These are phyloP conservation scores for Eragrostis curvula DNA, from an alignment of 176 grass and related monocot species.

Conservation along the genomic window DNA sequence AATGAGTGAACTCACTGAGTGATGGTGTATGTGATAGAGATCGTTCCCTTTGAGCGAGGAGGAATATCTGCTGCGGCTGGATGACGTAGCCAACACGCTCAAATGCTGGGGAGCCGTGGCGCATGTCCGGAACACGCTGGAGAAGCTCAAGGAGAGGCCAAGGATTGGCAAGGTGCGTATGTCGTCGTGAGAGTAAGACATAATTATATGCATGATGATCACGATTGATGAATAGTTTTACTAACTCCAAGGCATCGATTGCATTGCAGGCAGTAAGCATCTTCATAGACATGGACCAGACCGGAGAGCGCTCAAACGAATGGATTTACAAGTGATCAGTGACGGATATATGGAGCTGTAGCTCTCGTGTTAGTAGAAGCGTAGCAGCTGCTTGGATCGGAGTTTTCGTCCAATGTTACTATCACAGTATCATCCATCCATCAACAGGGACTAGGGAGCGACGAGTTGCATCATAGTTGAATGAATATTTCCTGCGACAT, in stretches of 20 bases:
- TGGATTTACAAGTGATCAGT: slow-evolving; percentile 94
- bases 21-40: slow-evolving; percentile 19
- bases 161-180: slow-evolving; percentile 93
- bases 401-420: too few relatives aligned
- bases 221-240: background rate
- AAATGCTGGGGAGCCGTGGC: slow-evolving; percentile 97
- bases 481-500: too few relatives aligned
- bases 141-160: slow-evolving; percentile 84
- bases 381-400: too few relatives aligned
- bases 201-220: too few relatives aligned
- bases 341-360: too few relatives aligned
- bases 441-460: too few relatives aligned
- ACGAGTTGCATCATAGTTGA: too few relatives aligned
- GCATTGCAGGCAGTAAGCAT: slow-evolving; percentile 84
- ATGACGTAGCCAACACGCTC: slow-evolving; percentile 81
- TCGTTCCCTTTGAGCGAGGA: slow-evolving; percentile 97
- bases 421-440: too few relatives aligned
- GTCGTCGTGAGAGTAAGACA: too few relatives aligned
- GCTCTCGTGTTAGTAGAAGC: too few relatives aligned
- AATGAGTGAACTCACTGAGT: too few relatives aligned
- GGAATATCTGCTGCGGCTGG: slow-evolving; percentile 93
- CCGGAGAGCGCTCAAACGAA: slow-evolving; percentile 71
- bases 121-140: slow-evolving; percentile 76
- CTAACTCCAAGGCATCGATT: too few relatives aligned
- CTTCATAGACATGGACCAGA: slow-evolving; percentile 95